phyloP scores from a whole-genome alignment of 2,329 filamentous ascomycete species.

The Niveomyces coronatus region DNA sequence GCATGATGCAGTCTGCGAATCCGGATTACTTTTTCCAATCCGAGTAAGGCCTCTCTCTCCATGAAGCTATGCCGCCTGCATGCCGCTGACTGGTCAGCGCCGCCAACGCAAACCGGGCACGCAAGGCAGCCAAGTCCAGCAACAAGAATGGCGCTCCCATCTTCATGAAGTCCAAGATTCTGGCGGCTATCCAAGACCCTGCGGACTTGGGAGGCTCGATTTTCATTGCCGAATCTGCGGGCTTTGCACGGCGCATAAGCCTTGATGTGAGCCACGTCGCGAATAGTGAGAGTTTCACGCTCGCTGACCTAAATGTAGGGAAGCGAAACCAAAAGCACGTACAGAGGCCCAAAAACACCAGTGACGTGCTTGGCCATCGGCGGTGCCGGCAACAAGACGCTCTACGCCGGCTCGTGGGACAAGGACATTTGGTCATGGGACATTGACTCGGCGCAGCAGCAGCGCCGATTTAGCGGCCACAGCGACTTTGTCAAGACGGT shows the following conservation, averaged over 20 bases:
- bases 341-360: conserved; percentile 67
- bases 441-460: conserved; percentile 41
- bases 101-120: conserved; percentile 34
- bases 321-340: conserved; percentile 32
- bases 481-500: conserved; percentile 86
- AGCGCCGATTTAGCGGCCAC: conserved; percentile 63
- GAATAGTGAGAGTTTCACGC: neutral
- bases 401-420: conserved; percentile 93
- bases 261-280: conserved; percentile 50
- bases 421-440: conserved; percentile 85
- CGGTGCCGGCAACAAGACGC: conserved; percentile 40
- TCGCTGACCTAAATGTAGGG: conserved; percentile 14
- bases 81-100: conserved; percentile 27
- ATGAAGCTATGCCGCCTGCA: conserved; percentile 22
- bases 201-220: conserved; percentile 46
- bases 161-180: conserved; percentile 72
- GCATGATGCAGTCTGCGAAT: conserved; percentile 52
- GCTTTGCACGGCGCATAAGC: conserved; percentile 61
- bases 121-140: conserved; percentile 58
- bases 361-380: conserved; percentile 66
- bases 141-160: conserved; percentile 82
- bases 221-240: conserved; percentile 81
- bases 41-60: conserved; percentile 59
- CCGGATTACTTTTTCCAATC: conserved; percentile 87
- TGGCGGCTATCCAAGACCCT: conserved; percentile 63